These are phyloP conservation scores for Clitopilus passeckerianus DNA, from an alignment of 768 basidiomycete species.

Conservation along the genomic window DNA sequence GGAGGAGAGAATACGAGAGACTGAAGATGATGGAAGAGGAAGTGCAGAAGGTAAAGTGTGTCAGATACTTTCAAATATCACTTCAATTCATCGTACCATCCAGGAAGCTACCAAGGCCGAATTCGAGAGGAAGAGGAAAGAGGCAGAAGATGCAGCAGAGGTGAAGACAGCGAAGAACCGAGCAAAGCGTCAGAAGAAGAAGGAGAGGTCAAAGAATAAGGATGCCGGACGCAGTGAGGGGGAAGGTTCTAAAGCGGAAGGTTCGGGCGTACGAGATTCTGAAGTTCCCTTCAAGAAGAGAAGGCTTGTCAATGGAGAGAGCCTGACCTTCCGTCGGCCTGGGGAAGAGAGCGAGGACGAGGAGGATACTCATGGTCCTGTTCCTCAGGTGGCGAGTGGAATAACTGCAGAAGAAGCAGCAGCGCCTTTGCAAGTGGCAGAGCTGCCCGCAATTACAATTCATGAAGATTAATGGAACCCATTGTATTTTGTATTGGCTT, in stretches of 20 bases:
- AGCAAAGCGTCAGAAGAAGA: constrained; percentile 91
- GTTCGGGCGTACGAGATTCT: constrained; percentile 13
- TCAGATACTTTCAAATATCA: neutral
- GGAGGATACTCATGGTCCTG: neutral
- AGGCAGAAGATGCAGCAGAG: constrained; percentile 66
- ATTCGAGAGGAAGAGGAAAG: constrained; percentile 70
- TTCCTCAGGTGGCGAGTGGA: no score
- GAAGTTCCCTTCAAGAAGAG: constrained; percentile 69
- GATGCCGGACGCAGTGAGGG: constrained; percentile 20
- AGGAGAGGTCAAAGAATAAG: constrained; percentile 57
- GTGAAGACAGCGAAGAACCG: constrained; percentile 95
- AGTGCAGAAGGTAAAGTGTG: constrained; percentile 59
- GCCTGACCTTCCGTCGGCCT: constrained; percentile 48
- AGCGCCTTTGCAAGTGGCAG: constrained; percentile 14
- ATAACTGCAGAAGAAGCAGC: neutral
- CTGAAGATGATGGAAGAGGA: constrained; percentile 87
- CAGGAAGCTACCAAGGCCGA: constrained; percentile 71
- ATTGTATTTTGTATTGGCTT: no score
- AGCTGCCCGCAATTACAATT: neutral
- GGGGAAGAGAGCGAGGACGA: constrained; percentile 35
- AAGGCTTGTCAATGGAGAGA: constrained; percentile 74
- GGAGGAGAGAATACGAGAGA: constrained; percentile 93
- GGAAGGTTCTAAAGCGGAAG: neutral
- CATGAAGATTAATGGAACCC: neutral
- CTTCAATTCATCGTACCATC: neutral